Conservation (phyloP, 73 alveolate species). For the Stentor roeselii region DNA sequence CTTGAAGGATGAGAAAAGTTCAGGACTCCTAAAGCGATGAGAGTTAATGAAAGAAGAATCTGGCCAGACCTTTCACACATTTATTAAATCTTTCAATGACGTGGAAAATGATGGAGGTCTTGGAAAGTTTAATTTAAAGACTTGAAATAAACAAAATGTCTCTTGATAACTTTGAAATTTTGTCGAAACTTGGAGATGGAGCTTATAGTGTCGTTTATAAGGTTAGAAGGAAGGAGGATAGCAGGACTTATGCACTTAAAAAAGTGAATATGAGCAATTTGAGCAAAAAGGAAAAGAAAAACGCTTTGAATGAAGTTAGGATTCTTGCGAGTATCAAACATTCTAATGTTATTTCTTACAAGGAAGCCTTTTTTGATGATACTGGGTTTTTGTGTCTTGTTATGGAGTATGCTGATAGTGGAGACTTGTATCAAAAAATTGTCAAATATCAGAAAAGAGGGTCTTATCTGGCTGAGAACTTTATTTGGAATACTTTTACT, state of each 20-base stretch:
- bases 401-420: constrained; percentile 92
- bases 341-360: constrained; percentile 77
- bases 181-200: constrained; percentile 63
- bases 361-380: constrained; percentile 76
- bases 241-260: constrained; percentile 38
- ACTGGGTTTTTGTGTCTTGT: constrained; percentile 59
- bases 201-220: constrained; percentile 59
- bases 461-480: constrained; percentile 62
- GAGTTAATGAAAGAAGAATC: no score
- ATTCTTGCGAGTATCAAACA: constrained; percentile 65
- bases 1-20: no score
- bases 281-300: constrained; percentile 40
- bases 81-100: no score
- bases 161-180: constrained; percentile 63
- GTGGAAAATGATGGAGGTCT: no score
- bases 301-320: constrained; percentile 87
- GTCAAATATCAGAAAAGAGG: constrained; percentile 50
- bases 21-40: no score
- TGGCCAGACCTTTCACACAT: no score
- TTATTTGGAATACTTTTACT: constrained; percentile 83
- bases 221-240: constrained; percentile 53
- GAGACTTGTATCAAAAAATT: constrained; percentile 82
- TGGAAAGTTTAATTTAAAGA: no score
- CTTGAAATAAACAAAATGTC: no score
- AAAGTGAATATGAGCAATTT: constrained; percentile 40